Conservation (phyloP, 2,329 filamentous ascomycete species). For the Aspergillus costaricaensis region DNA sequence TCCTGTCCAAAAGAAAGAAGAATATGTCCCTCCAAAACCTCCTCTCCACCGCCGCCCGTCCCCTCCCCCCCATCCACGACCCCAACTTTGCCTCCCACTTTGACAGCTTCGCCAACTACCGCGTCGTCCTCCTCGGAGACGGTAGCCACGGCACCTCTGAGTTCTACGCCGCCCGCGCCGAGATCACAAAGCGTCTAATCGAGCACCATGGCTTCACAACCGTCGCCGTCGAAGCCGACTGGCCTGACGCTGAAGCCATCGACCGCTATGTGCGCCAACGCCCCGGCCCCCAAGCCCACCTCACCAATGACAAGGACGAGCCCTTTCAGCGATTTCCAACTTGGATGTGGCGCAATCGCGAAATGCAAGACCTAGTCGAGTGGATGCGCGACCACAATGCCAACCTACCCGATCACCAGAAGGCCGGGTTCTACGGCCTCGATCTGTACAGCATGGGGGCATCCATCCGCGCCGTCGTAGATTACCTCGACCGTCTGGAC, state of each 20-base stretch:
- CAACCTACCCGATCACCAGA: conserved; percentile 29
- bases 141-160: conserved; percentile 58
- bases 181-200: conserved; percentile 55
- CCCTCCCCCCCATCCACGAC: conserved; percentile 39
- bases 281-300: conserved; percentile 38
- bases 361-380: conserved; percentile 54
- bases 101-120: conserved; percentile 42
- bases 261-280: conserved; percentile 54
- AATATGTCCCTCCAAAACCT: conserved; percentile 30
- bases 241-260: conserved; percentile 55
- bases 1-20: no score
- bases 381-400: conserved; percentile 53
- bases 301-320: conserved; percentile 32
- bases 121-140: conserved; percentile 50
- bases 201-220: conserved; percentile 54
- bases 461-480: conserved; percentile 50
- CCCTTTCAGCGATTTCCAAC: conserved; percentile 55
- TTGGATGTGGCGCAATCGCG: conserved; percentile 60
- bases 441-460: conserved; percentile 55
- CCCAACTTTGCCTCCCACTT: conserved; percentile 45
- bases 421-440: conserved; percentile 53
- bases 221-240: conserved; percentile 56
- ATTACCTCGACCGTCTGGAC: conserved; percentile 52
- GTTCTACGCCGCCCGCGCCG: conserved; percentile 55
- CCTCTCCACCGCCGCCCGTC: conserved; percentile 38